Evolutionary conservation across 1,284 basidiomycete genomes (phyloP), one percentile per base, ranked within the genome.

Genomic region (Trichosporon coremiiforme): DNA sequence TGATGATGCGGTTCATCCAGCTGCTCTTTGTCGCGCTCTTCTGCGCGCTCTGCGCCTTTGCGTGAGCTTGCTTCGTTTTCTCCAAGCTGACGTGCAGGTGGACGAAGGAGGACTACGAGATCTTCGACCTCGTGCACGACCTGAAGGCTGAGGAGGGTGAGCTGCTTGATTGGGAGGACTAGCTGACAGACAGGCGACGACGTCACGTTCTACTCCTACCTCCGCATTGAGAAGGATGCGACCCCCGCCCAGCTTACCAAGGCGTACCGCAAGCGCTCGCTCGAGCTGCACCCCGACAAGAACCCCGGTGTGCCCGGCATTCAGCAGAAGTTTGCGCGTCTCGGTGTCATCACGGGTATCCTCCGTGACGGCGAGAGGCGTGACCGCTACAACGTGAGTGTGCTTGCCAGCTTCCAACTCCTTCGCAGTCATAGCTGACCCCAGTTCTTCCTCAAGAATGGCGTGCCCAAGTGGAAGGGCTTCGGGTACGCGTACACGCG

Each of bases 51-150:
- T 20, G 45, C n/a, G 70, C 64, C 4, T 36, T 65, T 15, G 72
- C 72, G 69, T 70, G 55, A 63, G 68, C 62, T 33, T 8, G n/a
- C n/a, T n/a, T n/a, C 1, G 9, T 4, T 6, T 4, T 41, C 55
- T 1, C 17, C 20, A 57, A 47, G 66, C 57, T 63, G 66, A 50
- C 38, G 25, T 17, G 1, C 62, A 81, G 80, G 2, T 82, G 80
- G 78, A 70, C 75, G 31, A 79, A 94, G 89, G 91, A 94, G 83
- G 93, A 95, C 85, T 87, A 95, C 85, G 95, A 98, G 84, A 95
- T 98, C 67, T 98, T 98, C 78, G 95, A 97, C 84, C 87, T 98
- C n/a, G 94, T 97, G 69, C 88, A 88, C 73, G 91, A 88, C 6
- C 83, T 98, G 38, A 90, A 96, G 84, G 84, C 85, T 1, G 86